Conservation (phyloP, 139 green algal genomes). For the Desmodesmus armatus region DNA sequence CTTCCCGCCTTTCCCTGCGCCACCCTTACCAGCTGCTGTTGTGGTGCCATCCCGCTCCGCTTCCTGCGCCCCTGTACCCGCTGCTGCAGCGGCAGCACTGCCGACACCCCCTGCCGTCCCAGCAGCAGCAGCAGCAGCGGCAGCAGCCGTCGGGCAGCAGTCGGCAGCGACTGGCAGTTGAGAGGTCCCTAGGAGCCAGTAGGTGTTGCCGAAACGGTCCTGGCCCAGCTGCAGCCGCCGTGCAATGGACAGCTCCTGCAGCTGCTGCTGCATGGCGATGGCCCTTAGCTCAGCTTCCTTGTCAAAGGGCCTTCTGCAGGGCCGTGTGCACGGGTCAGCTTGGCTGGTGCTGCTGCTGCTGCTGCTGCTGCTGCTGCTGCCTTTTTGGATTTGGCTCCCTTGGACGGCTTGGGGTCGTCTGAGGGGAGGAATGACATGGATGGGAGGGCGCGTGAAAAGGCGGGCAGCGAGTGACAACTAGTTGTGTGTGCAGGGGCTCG, state of each 20-base stretch:
- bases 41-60: slow-evolving; percentile 8
- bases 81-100: slow-evolving; percentile 27
- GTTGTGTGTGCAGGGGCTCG: no score
- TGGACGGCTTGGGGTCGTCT: no score
- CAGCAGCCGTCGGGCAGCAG: background rate
- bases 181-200: slow-evolving; percentile 63
- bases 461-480: no score
- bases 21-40: background rate
- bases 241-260: slow-evolving; percentile 42
- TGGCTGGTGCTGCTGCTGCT: background rate
- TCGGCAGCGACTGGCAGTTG: background rate
- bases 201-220: slow-evolving; percentile 74
- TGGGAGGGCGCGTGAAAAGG: no score
- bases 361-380: slow-evolving; percentile 37
- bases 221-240: slow-evolving; percentile 58
- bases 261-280: slow-evolving; percentile 60
- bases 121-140: slow-evolving; percentile 36
- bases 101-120: background rate
- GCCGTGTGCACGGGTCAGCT: background rate
- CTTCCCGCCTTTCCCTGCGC: background rate
- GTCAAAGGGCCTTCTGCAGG: slow-evolving; percentile 14
- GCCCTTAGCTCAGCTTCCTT: slow-evolving; percentile 50
- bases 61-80: background rate
- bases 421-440: no score
- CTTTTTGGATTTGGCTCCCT: background rate